Conservation (phyloP, 768 basidiomycete species). For the Coprinellus micaceus region DNA sequence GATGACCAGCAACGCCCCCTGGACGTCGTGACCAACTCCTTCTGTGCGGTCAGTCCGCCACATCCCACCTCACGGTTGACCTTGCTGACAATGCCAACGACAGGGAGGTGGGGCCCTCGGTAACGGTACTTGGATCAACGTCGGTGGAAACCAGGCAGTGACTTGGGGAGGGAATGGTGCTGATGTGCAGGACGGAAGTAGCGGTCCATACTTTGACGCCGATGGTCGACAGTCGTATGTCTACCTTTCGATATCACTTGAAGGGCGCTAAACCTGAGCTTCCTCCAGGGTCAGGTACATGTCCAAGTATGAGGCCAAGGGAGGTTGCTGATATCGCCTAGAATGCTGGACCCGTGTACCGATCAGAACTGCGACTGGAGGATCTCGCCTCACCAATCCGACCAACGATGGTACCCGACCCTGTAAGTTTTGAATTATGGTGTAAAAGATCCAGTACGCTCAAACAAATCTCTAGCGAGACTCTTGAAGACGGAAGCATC, state of each 20-base stretch:
- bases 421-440: slow-evolving; percentile 45
- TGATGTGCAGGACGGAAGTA: slow-evolving; percentile 42
- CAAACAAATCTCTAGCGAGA: slow-evolving; percentile 41
- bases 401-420: slow-evolving; percentile 72
- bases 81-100: not conserved
- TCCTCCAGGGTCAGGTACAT: slow-evolving; percentile 42
- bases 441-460: too few relatives aligned
- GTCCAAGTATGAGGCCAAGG: not conserved
- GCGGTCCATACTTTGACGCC: slow-evolving; percentile 50
- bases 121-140: slow-evolving; percentile 77
- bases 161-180: slow-evolving; percentile 51
- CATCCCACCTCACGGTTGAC: not conserved
- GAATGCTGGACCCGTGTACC: slow-evolving; percentile 63
- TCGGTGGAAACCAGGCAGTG: slow-evolving; percentile 71
- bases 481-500: slow-evolving; percentile 54
- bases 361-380: slow-evolving; percentile 57
- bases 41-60: slow-evolving; percentile 60
- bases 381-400: slow-evolving; percentile 37
- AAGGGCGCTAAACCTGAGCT: not conserved
- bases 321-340: slow-evolving; percentile 16
- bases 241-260: not conserved
- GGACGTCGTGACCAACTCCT: slow-evolving; percentile 73
- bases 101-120: slow-evolving; percentile 57
- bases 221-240: slow-evolving; percentile 58
- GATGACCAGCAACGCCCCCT: slow-evolving; percentile 62